Evolutionary conservation across 768 basidiomycete species (phyloP), one percentile per base, ranked within the genome.

Genomic region (Amanita thiersii): DNA sequence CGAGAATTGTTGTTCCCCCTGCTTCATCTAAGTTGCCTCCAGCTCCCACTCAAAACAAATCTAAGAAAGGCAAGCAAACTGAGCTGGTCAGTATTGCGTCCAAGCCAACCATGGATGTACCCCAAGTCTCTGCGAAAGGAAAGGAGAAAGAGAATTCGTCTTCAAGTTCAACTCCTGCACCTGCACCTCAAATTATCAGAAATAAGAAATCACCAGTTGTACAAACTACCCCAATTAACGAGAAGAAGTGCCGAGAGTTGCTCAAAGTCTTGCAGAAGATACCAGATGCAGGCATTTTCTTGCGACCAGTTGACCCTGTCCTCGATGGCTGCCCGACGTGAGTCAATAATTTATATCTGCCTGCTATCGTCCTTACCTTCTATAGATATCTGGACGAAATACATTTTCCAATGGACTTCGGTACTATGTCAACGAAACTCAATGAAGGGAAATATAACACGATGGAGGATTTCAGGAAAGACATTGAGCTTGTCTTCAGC

Each of bases 311-410:
- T 14, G 84, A 97, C 58, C 85, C 93, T 3, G 60, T 77, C 10
- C 55, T 63, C 37, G 88, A 89, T 59, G 91, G 87, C 14, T 94
- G 86, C 58, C 91, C 94, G 35, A 92, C 90, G 88, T 93, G 56
- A 63, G 85, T 73, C 37, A 23, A 28, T 31, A n/a, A n/a, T 30
- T 39, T 29, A 36, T 26, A 2, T 34, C 28, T 8, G 23, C 12
- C 18, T 10, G 26, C 20, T 23, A 44, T 37, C 49, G 21, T 28
- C 32, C 48, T 47, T 12, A 53, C 37, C 14, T 11, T 31, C n/a
- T 47, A 12, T 51, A 96, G 91, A 14, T 98, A 98, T 59, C 79
- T 86, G 47, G 79, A 93, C 3, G 94, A 97, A 61, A 94, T 98
- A 55, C 63, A 75, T 46, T 65, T 85, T 49, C 94, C 94, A 4